phyloP scores from a whole-genome alignment of 75 land plant genomes.

The Selaginella tamariscina region DNA sequence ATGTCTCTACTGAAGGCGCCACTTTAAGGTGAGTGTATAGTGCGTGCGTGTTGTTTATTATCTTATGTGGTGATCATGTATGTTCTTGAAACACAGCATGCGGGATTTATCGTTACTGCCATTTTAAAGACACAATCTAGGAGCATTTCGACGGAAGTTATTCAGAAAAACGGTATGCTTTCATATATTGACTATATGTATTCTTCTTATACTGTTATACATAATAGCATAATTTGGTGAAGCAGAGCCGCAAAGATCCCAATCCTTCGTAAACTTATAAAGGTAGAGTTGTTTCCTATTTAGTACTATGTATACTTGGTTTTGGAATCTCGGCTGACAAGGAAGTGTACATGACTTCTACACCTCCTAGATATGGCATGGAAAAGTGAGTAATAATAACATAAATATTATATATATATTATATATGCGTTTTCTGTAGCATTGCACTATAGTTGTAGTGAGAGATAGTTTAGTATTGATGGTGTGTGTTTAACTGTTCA shows the following conservation, averaged over 20 bases:
- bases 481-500: not conserved
- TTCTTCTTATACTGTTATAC: no score
- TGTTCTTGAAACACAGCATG: conserved; percentile 26
- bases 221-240: conserved; percentile 59
- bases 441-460: no score
- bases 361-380: conserved; percentile 44
- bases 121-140: conserved; percentile 65
- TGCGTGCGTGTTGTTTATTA: not conserved
- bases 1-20: conserved; percentile 37
- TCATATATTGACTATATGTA: not conserved
- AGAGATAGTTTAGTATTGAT: not conserved
- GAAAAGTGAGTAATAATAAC: conserved; percentile 37
- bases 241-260: conserved; percentile 64
- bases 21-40: conserved; percentile 72
- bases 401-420: not conserved
- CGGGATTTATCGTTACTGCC: conserved; percentile 83
- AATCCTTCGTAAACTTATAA: conserved; percentile 56
- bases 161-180: conserved; percentile 66
- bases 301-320: conserved; percentile 31
- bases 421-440: not conserved
- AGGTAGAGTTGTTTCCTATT: conserved; percentile 26
- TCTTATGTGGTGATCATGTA: not conserved
- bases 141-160: conserved; percentile 53
- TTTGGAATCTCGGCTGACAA: conserved; percentile 42
- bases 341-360: conserved; percentile 41